phyloP scores from a whole-genome alignment of 352 stramenopile genomes.

The Elongisporangium prolatum region DNA sequence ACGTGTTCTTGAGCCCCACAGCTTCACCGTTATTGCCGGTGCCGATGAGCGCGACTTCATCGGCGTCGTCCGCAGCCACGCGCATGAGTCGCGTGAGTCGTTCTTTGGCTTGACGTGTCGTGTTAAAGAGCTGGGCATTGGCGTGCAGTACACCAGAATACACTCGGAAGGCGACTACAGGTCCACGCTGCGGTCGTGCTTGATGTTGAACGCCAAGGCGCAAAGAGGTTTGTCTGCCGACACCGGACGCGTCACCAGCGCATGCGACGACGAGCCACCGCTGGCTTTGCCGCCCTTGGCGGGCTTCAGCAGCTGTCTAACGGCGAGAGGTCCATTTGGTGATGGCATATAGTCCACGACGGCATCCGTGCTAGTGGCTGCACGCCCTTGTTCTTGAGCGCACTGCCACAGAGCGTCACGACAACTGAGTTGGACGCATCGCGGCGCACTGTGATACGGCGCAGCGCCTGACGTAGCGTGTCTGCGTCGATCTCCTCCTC shows the following conservation, averaged over 20 bases:
- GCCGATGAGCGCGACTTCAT: conserved; percentile 80
- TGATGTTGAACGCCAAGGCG: conserved; percentile 60
- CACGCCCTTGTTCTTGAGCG: conserved; percentile 88
- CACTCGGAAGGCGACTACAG: conserved; percentile 91
- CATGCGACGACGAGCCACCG: conserved; percentile 2
- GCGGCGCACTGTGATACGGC: conserved; percentile 52
- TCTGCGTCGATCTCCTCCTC: conserved; percentile 53
- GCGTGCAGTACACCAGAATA: conserved; percentile 89
- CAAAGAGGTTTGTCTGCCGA: conserved; percentile 45
- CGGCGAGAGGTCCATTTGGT: conserved; percentile 83
- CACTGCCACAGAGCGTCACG: conserved; percentile 58
- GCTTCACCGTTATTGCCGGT: conserved; percentile 90
- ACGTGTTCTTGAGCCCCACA: conserved; percentile 90
- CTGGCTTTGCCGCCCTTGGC: conserved; percentile 24
- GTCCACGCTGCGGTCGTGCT: conserved; percentile 68
- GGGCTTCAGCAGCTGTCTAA: conserved; percentile 38
- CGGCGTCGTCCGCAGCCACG: conserved; percentile 85
- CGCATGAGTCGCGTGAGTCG: conserved; percentile 79
- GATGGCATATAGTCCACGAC: conserved; percentile 97
- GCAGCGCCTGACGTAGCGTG: conserved; percentile 47
- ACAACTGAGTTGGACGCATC: conserved; percentile 36
- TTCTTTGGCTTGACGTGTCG: conserved; percentile 57
- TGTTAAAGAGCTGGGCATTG: conserved; percentile 78
- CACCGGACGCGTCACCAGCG: conserved; percentile 24
- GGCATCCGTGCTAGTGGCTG: conserved; percentile 96